A percentile compares a stretch with the other conserved stretches of the same genome.
phyloP scores from a whole-genome alignment of 441 rosid genomes.

The Gossypium gossypioides region DNA sequence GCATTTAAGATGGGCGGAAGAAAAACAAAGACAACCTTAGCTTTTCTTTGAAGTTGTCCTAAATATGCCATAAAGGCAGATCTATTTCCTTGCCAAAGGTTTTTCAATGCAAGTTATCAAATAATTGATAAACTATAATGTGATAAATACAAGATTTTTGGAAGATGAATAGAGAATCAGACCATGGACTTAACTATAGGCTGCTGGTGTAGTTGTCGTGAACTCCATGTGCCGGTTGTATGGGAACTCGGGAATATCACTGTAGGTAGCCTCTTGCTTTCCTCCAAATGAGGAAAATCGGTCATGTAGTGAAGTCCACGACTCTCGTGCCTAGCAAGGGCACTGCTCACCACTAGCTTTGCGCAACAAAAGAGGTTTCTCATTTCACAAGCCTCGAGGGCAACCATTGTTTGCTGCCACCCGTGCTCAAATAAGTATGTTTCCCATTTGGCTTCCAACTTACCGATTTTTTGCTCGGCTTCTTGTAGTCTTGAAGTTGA shows the following conservation, averaged over 20 bases:
- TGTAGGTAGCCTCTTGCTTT: constrained; percentile 79
- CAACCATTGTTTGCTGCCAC: constrained; percentile 82
- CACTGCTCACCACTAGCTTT: constrained; percentile 87
- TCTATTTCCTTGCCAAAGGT: constrained; percentile 10
- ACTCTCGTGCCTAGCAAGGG: constrained; percentile 82
- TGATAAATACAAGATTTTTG: neutral
- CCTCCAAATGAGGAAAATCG: constrained; percentile 61
- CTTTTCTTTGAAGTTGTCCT: constrained; percentile 10
- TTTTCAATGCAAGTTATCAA: constrained; percentile 6
- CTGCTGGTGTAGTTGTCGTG: constrained; percentile 53
- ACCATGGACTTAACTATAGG: constrained; percentile 20
- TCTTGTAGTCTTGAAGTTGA: constrained; percentile 64
- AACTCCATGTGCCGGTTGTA: constrained; percentile 55
- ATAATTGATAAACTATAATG: constrained; percentile 1
- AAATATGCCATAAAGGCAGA: neutral
- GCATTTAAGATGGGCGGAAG: neutral
- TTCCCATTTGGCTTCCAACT: constrained; percentile 74
- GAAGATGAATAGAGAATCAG: neutral
- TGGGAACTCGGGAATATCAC: constrained; percentile 53
- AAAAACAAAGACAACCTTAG: neutral
- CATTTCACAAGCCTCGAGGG: constrained; percentile 85
- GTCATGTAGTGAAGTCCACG: constrained; percentile 87
- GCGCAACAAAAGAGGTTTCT: constrained; percentile 90
- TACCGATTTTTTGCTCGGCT: constrained; percentile 46
- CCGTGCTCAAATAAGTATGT: constrained; percentile 63